phyloP scores from a whole-genome alignment of 140 eudicot species.

The Stevia rebaudiana region DNA sequence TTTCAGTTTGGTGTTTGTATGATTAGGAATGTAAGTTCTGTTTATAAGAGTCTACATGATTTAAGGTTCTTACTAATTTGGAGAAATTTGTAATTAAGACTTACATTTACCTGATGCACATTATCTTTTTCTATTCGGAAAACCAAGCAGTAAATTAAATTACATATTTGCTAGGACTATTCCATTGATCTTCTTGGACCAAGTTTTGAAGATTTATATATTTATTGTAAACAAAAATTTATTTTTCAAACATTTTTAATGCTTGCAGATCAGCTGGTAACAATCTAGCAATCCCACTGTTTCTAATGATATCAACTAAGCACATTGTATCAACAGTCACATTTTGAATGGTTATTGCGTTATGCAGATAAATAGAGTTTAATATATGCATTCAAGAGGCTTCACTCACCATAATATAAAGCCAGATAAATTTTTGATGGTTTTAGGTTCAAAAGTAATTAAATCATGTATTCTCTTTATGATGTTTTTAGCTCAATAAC shows the following conservation, averaged over 20 bases:
- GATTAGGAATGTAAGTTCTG: no score
- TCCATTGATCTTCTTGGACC: slow-evolving; percentile 98
- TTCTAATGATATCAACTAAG: neutral
- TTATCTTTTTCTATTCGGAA: no score
- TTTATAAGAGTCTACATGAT: no score
- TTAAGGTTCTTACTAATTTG: no score
- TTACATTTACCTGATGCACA: no score
- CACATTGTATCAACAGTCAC: slow-evolving; percentile 10
- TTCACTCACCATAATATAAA: slow-evolving; percentile 94
- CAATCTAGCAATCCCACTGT: slow-evolving; percentile 21
- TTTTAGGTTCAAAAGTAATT: slow-evolving; percentile 91
- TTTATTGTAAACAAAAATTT: slow-evolving; percentile 87
- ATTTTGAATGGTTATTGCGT: slow-evolving; percentile 1
- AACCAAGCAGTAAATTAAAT: no score
- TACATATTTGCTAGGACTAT: no score
- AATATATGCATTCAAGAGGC: slow-evolving; percentile 97
- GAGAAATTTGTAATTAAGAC: no score
- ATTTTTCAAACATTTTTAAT: slow-evolving; percentile 83
- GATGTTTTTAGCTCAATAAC: no score
- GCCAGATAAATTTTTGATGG: slow-evolving; percentile 97
- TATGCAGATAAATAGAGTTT: slow-evolving; percentile 80
- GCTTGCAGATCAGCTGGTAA: slow-evolving; percentile 96
- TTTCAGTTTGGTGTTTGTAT: no score
- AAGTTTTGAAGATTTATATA: slow-evolving; percentile 85
- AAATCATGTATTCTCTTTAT: slow-evolving; percentile 64